Base-by-base conservation (phyloP, 345 rosid genomes). In the Murraya paniculata region DNA sequence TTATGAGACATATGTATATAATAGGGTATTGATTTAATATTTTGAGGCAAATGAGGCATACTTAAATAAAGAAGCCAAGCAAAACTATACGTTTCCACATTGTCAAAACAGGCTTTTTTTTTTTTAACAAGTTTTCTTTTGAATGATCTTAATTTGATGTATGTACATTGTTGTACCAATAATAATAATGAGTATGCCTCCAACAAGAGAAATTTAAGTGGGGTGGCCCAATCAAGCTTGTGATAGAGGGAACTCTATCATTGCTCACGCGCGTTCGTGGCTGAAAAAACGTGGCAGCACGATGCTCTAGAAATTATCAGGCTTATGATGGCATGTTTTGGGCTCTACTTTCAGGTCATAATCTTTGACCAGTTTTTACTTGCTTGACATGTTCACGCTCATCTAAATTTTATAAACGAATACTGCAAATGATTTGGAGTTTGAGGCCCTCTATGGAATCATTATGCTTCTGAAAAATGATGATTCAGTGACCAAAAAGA, bases 331-430 rank as follows among this genome's bases (percentile, higher is more conserved):
- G 58, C 57, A 9, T 14, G 24, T 55, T 35, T 60, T 36, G 64
- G 74, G 57, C 58, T 72, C 67, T 7, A 11, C 72, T 24, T 21
- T 18, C 28, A 14, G 66, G 77, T 64, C 77, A 57, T 35, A 33
- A 71, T 81, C 80, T 78, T 81, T 84, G 86, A 84, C 86, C 79
- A 50, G 33, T 38, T 38, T 8, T 45, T 39, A n/a, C 4, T 18
- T 4, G 57, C 57, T 30, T 24, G 1, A 5, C 24, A 5, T 9
- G 24, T 7, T 9, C 16, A 45, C 4, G 21, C 36, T 9, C 35
- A 30, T 31, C 35, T 61, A 21, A 16, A 31, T 5, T 53, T 22
- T 18, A 53, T 53, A 18, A 0, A 13, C 16, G 1, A 45, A 31
- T 74, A 18, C 8, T 41, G 35, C 19, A 56, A 68, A 41, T 6